These are phyloP conservation scores for Lotus japonicus DNA, from an alignment of 306 rosid genomes.

Conservation along the genomic window DNA sequence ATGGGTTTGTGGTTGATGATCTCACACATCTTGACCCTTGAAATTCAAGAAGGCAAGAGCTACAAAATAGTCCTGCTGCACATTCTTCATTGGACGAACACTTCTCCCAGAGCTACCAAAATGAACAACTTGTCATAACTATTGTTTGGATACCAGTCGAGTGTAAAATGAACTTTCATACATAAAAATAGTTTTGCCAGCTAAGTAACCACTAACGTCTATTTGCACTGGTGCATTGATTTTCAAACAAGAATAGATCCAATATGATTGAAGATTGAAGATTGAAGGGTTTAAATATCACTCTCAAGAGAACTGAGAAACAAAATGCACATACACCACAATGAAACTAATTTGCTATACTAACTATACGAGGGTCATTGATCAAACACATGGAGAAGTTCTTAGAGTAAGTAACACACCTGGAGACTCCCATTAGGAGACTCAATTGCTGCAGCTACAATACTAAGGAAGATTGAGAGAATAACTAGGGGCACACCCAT, in stretches of 20 bases:
- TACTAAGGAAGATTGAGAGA: conserved; percentile 11
- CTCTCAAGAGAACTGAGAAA: not conserved
- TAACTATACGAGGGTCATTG: not conserved
- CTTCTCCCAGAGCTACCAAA: conserved; percentile 9
- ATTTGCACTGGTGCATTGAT: too few species aligned
- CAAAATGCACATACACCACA: not conserved
- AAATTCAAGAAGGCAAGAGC: conserved; percentile 21
- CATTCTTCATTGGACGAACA: conserved; percentile 26
- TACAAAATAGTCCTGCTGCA: conserved; percentile 27
- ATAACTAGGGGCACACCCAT: conserved; percentile 20
- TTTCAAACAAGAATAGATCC: too few species aligned
- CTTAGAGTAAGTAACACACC: conserved; percentile 17
- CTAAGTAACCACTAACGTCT: too few species aligned
- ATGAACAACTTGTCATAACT: not conserved
- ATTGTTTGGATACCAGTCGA: too few species aligned
- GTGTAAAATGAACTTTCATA: too few species aligned
- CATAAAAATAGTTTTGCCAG: too few species aligned
- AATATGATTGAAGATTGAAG: too few species aligned
- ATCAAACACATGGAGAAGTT: not conserved
- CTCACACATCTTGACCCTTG: conserved; percentile 33
- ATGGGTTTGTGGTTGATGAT: conserved; percentile 26
- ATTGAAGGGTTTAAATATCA: too few species aligned
- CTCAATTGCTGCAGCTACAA: not conserved
- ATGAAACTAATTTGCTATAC: not conserved
- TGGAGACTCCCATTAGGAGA: conserved; percentile 7